These are phyloP conservation scores for Dioscorea alata DNA, from an alignment of 106 monocot genomes.

Conservation along the genomic window DNA sequence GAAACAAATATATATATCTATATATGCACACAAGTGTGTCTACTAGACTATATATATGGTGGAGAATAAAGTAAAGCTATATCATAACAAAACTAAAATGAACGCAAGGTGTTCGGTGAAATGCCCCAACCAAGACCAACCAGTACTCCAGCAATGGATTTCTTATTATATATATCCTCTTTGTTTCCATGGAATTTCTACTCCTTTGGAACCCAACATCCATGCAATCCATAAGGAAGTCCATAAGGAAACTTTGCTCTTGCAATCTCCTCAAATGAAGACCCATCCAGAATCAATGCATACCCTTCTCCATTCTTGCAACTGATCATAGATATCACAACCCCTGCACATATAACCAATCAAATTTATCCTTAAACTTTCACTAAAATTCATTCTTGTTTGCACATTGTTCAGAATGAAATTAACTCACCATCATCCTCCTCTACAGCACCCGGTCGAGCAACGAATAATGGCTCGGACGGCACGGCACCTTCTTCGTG, in stretches of 20 bases:
- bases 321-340: conserved; percentile 83
- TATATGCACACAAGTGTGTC: too few species aligned
- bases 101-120: too few species aligned
- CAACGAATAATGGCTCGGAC: conserved; percentile 92
- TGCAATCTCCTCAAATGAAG: conserved; percentile 81
- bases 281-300: conserved; percentile 73
- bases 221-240: conserved; percentile 86
- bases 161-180: too few species aligned
- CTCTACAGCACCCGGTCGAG: conserved; percentile 60
- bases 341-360: conserved; percentile 37
- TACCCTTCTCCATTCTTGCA: conserved; percentile 74
- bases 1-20: too few species aligned
- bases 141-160: too few species aligned
- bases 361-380: neutral
- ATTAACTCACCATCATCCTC: conserved; percentile 93
- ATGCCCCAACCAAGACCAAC: neutral
- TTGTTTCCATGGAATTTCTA: neutral
- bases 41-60: too few species aligned
- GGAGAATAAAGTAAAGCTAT: too few species aligned
- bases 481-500: conserved; percentile 81
- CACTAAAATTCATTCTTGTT: too few species aligned
- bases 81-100: too few species aligned
- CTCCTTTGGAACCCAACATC: conserved; percentile 82
- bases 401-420: too few species aligned
- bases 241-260: conserved; percentile 84